Conservation (phyloP, 2,329 filamentous ascomycete species). For the Chrysoporthe austroafricana region DNA sequence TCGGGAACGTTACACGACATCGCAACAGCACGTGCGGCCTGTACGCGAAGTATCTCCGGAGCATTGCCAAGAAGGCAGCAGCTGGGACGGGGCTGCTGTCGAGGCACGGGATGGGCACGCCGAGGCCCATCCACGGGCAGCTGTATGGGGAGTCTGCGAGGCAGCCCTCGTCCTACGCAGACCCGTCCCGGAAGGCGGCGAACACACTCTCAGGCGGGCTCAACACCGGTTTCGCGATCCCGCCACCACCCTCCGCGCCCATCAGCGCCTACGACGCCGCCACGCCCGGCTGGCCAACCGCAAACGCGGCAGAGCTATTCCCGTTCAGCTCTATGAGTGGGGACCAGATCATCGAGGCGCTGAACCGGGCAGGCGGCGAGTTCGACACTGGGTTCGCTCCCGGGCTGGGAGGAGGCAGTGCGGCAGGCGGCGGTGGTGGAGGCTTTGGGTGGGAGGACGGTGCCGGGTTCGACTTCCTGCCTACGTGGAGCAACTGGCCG, state of each 20-base stretch:
- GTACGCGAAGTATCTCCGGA: slow-evolving; percentile 51
- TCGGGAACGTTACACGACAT: slow-evolving; percentile 68
- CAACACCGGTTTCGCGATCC: slow-evolving; percentile 26
- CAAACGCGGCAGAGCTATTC: slow-evolving; percentile 54
- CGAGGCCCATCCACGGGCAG: slow-evolving; percentile 12
- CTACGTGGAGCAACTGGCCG: slow-evolving; percentile 48
- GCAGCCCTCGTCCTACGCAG: background rate
- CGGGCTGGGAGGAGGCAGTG: slow-evolving; percentile 51
- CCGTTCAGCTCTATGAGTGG: slow-evolving; percentile 73
- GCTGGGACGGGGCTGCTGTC: slow-evolving; percentile 26
- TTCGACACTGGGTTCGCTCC: slow-evolving; percentile 58
- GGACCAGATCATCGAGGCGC: slow-evolving; percentile 67
- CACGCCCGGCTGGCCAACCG: slow-evolving; percentile 34
- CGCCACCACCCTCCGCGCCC: slow-evolving; percentile 30
- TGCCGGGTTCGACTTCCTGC: slow-evolving; percentile 60
- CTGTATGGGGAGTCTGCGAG: background rate
- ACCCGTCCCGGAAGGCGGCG: slow-evolving; percentile 7
- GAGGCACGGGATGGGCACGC: slow-evolving; percentile 20
- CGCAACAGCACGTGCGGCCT: slow-evolving; percentile 65
- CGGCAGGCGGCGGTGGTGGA: slow-evolving; percentile 42
- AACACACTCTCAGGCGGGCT: background rate
- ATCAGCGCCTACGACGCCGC: slow-evolving; percentile 33
- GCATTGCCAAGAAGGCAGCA: slow-evolving; percentile 46
- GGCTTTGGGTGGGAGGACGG: slow-evolving; percentile 61
- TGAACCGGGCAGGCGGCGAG: slow-evolving; percentile 64